Evolutionary conservation across 176 grass and related monocot genomes (phyloP).

Genomic region (Aegilops umbellulata): DNA sequence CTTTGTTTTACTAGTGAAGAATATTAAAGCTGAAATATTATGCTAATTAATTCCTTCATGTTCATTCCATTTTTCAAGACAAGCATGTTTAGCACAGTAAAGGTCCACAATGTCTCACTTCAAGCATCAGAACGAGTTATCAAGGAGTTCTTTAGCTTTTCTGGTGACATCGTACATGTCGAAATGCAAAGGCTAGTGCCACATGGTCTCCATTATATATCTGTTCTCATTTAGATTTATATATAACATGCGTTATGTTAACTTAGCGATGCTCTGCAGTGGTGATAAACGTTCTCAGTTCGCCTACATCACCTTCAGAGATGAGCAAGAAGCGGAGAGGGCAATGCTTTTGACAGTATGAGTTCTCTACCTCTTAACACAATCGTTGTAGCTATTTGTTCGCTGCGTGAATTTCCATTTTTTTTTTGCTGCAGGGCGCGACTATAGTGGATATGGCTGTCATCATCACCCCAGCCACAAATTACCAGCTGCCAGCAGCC

Average conservation of each 20-base stretch:
- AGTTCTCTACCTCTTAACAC: background rate
- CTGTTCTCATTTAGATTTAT: background rate
- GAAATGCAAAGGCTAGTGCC: slow-evolving; percentile 61
- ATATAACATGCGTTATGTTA: slow-evolving; percentile 3
- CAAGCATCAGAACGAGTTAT: slow-evolving; percentile 60
- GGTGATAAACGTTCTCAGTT: slow-evolving; percentile 65
- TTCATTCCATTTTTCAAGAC: slow-evolving; percentile 19
- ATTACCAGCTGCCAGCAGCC: slow-evolving; percentile 55
- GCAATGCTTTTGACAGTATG: slow-evolving; percentile 91
- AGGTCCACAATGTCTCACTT: slow-evolving; percentile 76
- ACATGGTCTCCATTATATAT: slow-evolving; percentile 1
- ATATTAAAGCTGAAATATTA: background rate
- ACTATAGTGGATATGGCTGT: slow-evolving; percentile 84
- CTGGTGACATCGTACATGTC: slow-evolving; percentile 61
- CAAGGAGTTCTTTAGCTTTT: slow-evolving; percentile 75
- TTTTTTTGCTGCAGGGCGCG: slow-evolving; percentile 49
- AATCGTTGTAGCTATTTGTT: background rate
- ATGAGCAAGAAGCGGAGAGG: slow-evolving; percentile 64
- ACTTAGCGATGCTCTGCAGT: slow-evolving; percentile 37
- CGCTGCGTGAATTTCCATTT: background rate
- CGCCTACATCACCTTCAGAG: slow-evolving; percentile 77
- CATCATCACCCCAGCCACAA: slow-evolving; percentile 57
- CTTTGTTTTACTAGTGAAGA: background rate
- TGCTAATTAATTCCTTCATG: background rate
- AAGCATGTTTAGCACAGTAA: slow-evolving; percentile 55